phyloP scores from a whole-genome alignment of 495 filamentous ascomycete species.

The Podospora appendiculata region DNA sequence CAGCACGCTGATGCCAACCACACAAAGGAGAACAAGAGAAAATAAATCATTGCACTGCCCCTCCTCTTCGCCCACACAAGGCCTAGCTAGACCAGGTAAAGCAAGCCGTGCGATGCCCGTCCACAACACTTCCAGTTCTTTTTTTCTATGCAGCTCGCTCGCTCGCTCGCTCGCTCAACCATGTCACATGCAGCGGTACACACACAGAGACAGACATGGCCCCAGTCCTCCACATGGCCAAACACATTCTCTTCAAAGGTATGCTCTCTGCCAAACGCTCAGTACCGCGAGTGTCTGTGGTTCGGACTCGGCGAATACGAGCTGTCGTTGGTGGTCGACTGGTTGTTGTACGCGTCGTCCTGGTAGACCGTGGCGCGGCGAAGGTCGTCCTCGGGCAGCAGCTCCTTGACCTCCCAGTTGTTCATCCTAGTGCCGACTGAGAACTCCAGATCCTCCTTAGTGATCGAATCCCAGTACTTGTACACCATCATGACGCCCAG shows the following conservation, averaged over 20 bases:
- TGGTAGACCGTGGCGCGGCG: conserved; percentile 69
- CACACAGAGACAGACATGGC: too few relatives aligned
- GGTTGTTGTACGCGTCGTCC: conserved; percentile 45
- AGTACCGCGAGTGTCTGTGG: conserved; percentile 26
- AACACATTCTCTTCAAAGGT: too few relatives aligned
- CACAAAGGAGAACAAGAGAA: background rate
- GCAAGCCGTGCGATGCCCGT: too few relatives aligned
- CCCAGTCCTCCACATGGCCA: too few relatives aligned
- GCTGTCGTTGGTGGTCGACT: conserved; percentile 35
- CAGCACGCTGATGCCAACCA: conserved; percentile 19
- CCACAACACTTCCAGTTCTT: too few relatives aligned
- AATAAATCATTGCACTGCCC: background rate
- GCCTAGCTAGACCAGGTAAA: too few relatives aligned
- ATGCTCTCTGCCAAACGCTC: too few relatives aligned
- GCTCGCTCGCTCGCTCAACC: too few relatives aligned
- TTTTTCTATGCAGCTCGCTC: too few relatives aligned
- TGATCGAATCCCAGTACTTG: conserved; percentile 99
- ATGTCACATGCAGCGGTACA: too few relatives aligned
- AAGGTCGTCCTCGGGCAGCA: conserved; percentile 74
- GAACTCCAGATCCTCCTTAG: conserved; percentile 96
- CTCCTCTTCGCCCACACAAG: too few relatives aligned
- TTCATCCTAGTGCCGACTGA: conserved; percentile 90
- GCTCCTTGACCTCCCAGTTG: conserved; percentile 98
- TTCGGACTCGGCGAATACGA: conserved; percentile 29
- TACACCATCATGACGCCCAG: conserved; percentile 99